A percentile compares a stretch with the other conserved stretches of the same genome.
These are phyloP conservation scores for Talaromyces verruculosus DNA, from an alignment of 2,329 filamentous ascomycete species.

Conservation along the genomic window DNA sequence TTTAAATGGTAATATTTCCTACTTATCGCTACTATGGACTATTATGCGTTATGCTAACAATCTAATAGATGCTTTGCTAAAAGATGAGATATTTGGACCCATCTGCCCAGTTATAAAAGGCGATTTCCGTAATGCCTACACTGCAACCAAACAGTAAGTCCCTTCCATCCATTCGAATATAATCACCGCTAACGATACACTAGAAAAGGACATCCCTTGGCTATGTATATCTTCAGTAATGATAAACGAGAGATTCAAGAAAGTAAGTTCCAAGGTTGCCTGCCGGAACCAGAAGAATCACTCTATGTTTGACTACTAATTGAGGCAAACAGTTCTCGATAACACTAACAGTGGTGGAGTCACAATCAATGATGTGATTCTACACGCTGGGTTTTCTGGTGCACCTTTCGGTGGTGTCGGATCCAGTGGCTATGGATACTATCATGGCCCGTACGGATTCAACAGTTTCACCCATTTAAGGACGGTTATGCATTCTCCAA, in stretches of 20 bases:
- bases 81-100: conserved; percentile 50
- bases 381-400: conserved; percentile 46
- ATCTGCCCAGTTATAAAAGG: conserved; percentile 43
- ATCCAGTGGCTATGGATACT: conserved; percentile 50
- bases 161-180: background rate
- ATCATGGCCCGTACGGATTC: conserved; percentile 54
- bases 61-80: conserved; percentile 37
- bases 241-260: conserved; percentile 24
- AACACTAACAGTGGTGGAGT: conserved; percentile 51
- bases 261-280: background rate
- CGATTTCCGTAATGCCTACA: conserved; percentile 6
- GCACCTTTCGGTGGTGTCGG: conserved; percentile 55
- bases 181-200: background rate
- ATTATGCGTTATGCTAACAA: background rate
- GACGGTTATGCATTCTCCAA: conserved; percentile 21
- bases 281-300: too few relatives aligned
- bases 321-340: background rate
- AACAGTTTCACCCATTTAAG: conserved; percentile 39
- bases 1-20: conserved; percentile 24
- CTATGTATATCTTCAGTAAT: conserved; percentile 45
- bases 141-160: conserved; percentile 6
- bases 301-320: background rate
- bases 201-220: conserved; percentile 35
- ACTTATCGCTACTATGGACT: too few relatives aligned
- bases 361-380: conserved; percentile 52